Evolutionary conservation across 495 filamentous ascomycete species (phyloP).

Genomic region (Parathielavia appendiculata): DNA sequence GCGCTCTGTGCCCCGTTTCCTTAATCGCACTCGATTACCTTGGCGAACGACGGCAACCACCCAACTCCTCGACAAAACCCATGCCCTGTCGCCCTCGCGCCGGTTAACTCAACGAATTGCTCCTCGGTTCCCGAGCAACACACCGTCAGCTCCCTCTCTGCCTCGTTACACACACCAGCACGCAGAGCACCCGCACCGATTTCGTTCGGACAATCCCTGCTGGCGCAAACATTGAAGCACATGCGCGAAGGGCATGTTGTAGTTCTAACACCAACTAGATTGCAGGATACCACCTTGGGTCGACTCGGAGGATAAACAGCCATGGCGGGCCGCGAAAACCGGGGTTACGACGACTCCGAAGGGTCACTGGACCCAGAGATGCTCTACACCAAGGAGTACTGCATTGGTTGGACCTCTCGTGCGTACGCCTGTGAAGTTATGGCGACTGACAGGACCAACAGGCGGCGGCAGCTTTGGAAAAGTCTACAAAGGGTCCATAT

Average conservation of each 20-base stretch:
- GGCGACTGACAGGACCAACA: conserved; percentile 22
- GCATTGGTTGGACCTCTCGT: conserved; percentile 62
- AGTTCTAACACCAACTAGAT: too few species aligned
- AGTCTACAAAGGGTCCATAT: conserved; percentile 83
- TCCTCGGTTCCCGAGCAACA: too few species aligned
- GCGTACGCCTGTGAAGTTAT: not conserved
- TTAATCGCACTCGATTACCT: too few species aligned
- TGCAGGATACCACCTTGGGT: not conserved
- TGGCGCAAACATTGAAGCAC: not conserved
- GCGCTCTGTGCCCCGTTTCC: too few species aligned
- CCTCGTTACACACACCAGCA: too few species aligned
- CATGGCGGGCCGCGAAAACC: conserved; percentile 40
- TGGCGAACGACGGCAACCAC: too few species aligned
- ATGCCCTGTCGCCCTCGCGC: too few species aligned
- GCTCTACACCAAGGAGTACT: conserved; percentile 88
- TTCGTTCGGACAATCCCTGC: too few species aligned
- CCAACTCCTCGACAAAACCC: too few species aligned
- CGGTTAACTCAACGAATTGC: too few species aligned
- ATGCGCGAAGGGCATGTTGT: not conserved
- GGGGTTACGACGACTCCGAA: conserved; percentile 39
- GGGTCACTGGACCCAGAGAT: conserved; percentile 69
- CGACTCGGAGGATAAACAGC: not conserved
- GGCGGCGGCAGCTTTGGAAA: conserved; percentile 89
- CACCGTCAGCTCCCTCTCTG: too few species aligned
- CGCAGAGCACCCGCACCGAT: too few species aligned